Base-by-base conservation (phyloP, 164 flowering plant species). In the Aristolochia californica region DNA sequence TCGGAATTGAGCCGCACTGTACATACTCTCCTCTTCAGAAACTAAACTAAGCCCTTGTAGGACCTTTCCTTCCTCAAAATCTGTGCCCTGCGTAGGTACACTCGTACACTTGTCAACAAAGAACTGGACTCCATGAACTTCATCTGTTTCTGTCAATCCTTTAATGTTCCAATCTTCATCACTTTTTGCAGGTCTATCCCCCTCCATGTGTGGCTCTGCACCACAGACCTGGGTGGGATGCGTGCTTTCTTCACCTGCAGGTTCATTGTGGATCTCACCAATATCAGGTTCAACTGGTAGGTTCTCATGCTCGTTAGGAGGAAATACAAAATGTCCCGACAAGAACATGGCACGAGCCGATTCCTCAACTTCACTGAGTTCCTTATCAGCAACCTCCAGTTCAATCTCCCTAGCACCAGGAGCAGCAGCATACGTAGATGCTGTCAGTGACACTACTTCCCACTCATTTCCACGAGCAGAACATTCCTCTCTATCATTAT, bases 361-460 rank as follows among this genome's bases (percentile, higher is more conserved):
- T 66, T 85, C 66, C 18, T 53, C 69, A 43, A 15, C 60, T 44
- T 49, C 34, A 0, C 54, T 23, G 20, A 64, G 11, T 15, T 57
- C 30, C 28, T 65, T 56, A 16, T 55, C 69, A 56, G 74, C 75
- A 63, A 72, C 75, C 64, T 45, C 77, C 59, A 60, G 34, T 12
- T 72, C 79, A 69, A 58, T 55, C 21, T 65, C 70, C 49, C 61
- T 28, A n/a, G 88, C 83, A 72, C 84, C 78, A 66, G 97, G 96
- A 30, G 91, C 75, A 62, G 96, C 96, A 72, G 91, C 95, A 77
- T 89, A 93, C 14, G 91, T 67, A 62, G 99, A 93, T 58, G 87
- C 91, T 45, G 97, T 89, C 16, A 93, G 95, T n/a, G 89, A 78
- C 21, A 93, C 97, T 64, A 93, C 99, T 77, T 93, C 99, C 99